These are phyloP conservation scores for Medicago truncatula DNA, from an alignment of 306 rosid species.

Conservation along the genomic window DNA sequence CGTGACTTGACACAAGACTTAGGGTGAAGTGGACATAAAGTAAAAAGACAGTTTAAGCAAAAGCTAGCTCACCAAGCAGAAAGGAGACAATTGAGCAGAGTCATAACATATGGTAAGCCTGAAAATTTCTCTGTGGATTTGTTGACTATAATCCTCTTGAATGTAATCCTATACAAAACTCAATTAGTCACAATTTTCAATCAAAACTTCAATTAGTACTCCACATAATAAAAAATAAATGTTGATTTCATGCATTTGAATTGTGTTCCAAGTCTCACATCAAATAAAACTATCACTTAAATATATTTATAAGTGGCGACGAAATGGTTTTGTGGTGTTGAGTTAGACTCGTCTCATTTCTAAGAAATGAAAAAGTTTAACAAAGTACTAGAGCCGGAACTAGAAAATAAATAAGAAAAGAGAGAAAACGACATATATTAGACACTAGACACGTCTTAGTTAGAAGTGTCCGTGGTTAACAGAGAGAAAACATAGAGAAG, in stretches of 20 bases:
- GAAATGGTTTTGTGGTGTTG: background rate
- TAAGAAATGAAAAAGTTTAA: background rate
- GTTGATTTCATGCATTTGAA: background rate
- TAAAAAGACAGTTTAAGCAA: background rate
- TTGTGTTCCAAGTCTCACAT: background rate
- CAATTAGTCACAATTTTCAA: constrained; percentile 15
- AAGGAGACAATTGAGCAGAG: constrained; percentile 84
- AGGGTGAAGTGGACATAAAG: background rate
- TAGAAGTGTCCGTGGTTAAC: background rate
- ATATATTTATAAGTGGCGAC: too few species aligned
- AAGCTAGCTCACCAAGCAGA: constrained; percentile 71
- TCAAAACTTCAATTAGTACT: background rate
- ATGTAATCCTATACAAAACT: constrained; percentile 68
- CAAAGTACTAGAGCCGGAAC: background rate
- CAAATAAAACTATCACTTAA: too few species aligned
- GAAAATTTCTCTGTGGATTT: constrained; percentile 79
- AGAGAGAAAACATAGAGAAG: background rate
- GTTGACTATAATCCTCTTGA: constrained; percentile 68
- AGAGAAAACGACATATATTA: background rate
- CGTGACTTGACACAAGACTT: constrained; percentile 36
- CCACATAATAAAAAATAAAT: background rate
- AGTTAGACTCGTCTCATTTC: background rate
- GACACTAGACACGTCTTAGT: background rate
- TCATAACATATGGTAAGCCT: constrained; percentile 92
- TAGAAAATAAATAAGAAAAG: too few species aligned